Evolutionary conservation across 192 early-diverging fungal genomes (phyloP).

Genomic region (Linnemannia hyalina): DNA sequence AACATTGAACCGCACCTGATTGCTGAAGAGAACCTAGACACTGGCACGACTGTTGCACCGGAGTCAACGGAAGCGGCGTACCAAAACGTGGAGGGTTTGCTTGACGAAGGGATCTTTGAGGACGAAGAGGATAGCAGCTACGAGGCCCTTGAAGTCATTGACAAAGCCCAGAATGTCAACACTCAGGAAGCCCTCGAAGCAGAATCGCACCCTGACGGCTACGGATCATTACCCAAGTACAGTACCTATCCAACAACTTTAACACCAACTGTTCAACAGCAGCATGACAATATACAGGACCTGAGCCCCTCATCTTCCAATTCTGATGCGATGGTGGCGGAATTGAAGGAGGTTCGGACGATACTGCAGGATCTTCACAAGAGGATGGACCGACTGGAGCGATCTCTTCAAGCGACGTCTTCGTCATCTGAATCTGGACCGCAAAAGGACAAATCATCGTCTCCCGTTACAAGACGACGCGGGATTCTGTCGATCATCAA

Average conservation of each 20-base stretch:
- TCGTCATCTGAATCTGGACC: background rate
- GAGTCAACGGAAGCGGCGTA: background rate
- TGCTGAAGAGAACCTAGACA: background rate
- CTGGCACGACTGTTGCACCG: background rate
- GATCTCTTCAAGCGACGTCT: background rate
- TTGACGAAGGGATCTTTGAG: constrained; percentile 1
- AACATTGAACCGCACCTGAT: background rate
- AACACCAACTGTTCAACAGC: background rate
- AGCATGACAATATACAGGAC: background rate
- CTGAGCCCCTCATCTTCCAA: background rate
- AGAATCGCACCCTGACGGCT: background rate
- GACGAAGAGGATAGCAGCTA: background rate
- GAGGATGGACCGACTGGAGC: background rate
- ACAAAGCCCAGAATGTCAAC: background rate
- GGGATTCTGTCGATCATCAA: background rate
- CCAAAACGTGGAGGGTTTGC: background rate
- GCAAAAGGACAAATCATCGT: background rate
- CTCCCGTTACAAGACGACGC: background rate
- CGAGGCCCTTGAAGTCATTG: background rate
- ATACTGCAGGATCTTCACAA: background rate
- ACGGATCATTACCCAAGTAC: background rate
- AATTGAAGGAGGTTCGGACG: background rate
- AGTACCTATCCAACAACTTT: background rate
- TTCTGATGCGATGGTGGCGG: background rate
- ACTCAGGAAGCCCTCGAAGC: background rate